A percentile compares a stretch with the other conserved stretches of the same genome.
phyloP scores from a whole-genome alignment of 495 filamentous ascomycete genomes.

The Penicillium bovifimosum region DNA sequence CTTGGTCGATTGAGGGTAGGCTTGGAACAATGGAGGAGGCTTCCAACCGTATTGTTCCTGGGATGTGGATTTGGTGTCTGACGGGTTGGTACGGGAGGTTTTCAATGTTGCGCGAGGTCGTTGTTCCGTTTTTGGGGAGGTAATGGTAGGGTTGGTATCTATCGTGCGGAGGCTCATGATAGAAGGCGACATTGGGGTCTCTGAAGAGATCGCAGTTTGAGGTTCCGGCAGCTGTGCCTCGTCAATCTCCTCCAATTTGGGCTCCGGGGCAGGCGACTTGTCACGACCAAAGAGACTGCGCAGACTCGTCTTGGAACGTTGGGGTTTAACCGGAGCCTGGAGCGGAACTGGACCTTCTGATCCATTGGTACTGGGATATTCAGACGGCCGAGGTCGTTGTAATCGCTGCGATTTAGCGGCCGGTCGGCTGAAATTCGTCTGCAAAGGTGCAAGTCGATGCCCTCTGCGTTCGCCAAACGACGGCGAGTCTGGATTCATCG shows the following conservation, averaged over 20 bases:
- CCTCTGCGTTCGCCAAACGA: slow-evolving; percentile 40
- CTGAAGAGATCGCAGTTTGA: slow-evolving; percentile 9
- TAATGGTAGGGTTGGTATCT: slow-evolving; percentile 22
- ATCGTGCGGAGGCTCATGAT: slow-evolving; percentile 25
- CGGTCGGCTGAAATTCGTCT: slow-evolving; percentile 40
- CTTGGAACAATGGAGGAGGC: slow-evolving; percentile 80
- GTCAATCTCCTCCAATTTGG: slow-evolving; percentile 33
- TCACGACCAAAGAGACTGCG: slow-evolving; percentile 39
- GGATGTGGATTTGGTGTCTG: slow-evolving; percentile 15
- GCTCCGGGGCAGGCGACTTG: slow-evolving; percentile 29
- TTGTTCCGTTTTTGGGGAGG: slow-evolving; percentile 24
- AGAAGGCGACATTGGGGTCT: slow-evolving; percentile 24
- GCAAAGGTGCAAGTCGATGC: slow-evolving; percentile 32
- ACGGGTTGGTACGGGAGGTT: slow-evolving; percentile 17
- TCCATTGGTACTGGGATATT: slow-evolving; percentile 28
- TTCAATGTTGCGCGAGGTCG: slow-evolving; percentile 21
- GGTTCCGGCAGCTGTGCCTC: slow-evolving; percentile 20
- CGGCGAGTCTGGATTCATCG: slow-evolving; percentile 18
- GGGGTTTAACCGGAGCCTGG: slow-evolving; percentile 30
- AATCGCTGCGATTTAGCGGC: slow-evolving; percentile 15
- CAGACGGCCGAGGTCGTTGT: slow-evolving; percentile 38
- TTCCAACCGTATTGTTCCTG: slow-evolving; percentile 52
- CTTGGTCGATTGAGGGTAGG: slow-evolving; percentile 77
- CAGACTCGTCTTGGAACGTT: slow-evolving; percentile 38
- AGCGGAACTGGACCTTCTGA: slow-evolving; percentile 31